Evolutionary conservation across 2,329 filamentous ascomycete genomes (phyloP).

Genomic region (Hypoxylon rubiginosum): DNA sequence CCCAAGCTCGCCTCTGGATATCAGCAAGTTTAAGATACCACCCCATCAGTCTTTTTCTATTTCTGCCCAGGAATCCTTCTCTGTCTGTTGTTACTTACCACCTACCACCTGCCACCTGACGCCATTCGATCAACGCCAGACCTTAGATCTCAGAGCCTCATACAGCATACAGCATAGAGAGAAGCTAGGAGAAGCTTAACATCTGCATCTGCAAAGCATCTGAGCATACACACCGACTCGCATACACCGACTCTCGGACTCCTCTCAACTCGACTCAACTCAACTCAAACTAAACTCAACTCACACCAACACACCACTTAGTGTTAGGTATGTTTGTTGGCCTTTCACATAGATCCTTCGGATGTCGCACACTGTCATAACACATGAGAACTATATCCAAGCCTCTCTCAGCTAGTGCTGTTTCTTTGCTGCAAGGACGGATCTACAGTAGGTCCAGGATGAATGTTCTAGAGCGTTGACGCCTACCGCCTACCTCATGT

Average conservation of each 20-base stretch:
- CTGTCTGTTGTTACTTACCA: conserved; percentile 2
- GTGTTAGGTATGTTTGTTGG: conserved; percentile 30
- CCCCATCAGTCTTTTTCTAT: conserved; percentile 26
- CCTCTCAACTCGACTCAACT: too few relatives aligned
- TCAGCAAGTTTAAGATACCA: conserved; percentile 36
- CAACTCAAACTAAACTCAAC: conserved; percentile 1
- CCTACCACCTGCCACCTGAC: neutral
- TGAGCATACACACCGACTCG: neutral
- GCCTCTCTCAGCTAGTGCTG: conserved; percentile 35
- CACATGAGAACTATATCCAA: conserved; percentile 16
- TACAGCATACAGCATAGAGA: too few relatives aligned
- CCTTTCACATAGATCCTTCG: conserved; percentile 12
- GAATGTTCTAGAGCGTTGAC: conserved; percentile 41
- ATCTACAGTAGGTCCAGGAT: conserved; percentile 35
- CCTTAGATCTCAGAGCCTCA: conserved; percentile 3
- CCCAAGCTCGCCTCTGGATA: conserved; percentile 21
- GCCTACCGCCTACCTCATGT: conserved; percentile 32
- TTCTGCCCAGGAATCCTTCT: conserved; percentile 11
- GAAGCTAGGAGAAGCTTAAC: conserved; percentile 8
- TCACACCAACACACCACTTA: conserved; percentile 10
- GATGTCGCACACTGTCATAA: conserved; percentile 14
- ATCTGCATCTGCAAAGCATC: neutral
- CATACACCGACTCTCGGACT: neutral
- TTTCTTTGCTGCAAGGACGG: conserved; percentile 24
- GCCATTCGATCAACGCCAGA: conserved; percentile 12